Conservation (phyloP, 768 basidiomycete species). For the Kondoa subrosea region DNA sequence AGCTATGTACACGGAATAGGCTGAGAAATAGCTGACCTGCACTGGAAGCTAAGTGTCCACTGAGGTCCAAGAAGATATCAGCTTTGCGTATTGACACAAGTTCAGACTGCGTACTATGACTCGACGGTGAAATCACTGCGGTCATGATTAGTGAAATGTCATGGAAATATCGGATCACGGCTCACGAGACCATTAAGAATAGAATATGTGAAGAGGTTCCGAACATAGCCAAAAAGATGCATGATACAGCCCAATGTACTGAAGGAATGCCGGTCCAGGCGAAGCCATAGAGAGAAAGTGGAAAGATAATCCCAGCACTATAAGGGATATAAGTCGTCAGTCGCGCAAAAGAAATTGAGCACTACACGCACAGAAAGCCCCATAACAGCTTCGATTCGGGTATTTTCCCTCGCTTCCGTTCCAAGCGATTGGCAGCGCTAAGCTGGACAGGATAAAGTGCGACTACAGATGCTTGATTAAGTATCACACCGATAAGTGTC, state of each 20-base stretch:
- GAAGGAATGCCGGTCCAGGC: conserved; percentile 16
- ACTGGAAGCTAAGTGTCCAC: not conserved
- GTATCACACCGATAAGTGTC: not conserved
- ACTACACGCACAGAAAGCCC: conserved; percentile 10
- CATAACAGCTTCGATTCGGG: conserved; percentile 17
- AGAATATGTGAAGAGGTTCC: conserved; percentile 15
- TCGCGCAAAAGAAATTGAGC: too few relatives aligned
- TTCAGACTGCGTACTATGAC: not conserved
- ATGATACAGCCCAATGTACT: conserved; percentile 14
- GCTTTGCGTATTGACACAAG: not conserved
- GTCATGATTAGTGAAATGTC: not conserved
- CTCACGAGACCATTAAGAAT: not conserved
- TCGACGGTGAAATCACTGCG: not conserved
- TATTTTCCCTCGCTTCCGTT: not conserved
- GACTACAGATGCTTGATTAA: not conserved
- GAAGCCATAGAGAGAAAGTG: not conserved
- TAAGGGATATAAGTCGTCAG: not conserved
- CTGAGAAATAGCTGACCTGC: too few relatives aligned
- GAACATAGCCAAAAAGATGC: conserved; percentile 10
- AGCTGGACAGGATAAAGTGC: conserved; percentile 3
- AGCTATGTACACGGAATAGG: too few relatives aligned
- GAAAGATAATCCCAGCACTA: not conserved
- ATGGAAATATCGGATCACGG: not conserved
- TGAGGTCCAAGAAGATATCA: not conserved
- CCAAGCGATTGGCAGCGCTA: not conserved